phyloP scores from a whole-genome alignment of 1,284 basidiomycete genomes.

The Hypsizygus ulmarius region DNA sequence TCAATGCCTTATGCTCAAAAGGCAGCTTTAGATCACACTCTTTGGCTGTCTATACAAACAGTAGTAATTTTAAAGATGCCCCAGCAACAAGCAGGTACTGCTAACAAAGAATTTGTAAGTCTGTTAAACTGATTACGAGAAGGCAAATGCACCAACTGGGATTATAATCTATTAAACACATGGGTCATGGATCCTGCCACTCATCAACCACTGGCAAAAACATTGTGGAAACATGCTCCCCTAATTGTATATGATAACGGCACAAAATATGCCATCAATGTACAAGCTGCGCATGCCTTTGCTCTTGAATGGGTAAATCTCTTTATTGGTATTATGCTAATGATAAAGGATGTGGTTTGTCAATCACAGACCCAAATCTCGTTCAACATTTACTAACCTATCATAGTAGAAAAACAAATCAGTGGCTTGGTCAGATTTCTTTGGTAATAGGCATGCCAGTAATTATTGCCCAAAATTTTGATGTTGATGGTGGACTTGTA shows the following conservation, averaged over 20 bases:
- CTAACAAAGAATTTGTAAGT: constrained; percentile 25
- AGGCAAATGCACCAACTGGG: constrained; percentile 24
- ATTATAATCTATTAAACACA: constrained; percentile 20
- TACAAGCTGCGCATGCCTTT: constrained; percentile 3
- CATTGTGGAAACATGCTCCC: constrained; percentile 23
- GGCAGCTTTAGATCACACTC: too few relatives aligned
- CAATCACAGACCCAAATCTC: constrained; percentile 4
- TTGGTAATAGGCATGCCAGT: constrained; percentile 22
- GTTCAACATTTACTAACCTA: constrained; percentile 4
- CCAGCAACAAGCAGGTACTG: constrained; percentile 22
- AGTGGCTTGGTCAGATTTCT: constrained; percentile 15
- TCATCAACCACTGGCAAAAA: neutral
- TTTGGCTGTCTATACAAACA: too few relatives aligned
- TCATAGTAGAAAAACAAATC: constrained; percentile 14
- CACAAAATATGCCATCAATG: constrained; percentile 9
- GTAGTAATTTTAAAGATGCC: too few relatives aligned
- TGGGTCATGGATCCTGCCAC: constrained; percentile 5
- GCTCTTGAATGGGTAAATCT: constrained; percentile 5
- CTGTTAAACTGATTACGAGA: constrained; percentile 25
- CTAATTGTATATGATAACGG: constrained; percentile 16
- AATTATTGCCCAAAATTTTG: constrained; percentile 20
- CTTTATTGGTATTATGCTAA: constrained; percentile 20
- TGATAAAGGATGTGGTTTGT: neutral
- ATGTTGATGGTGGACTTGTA: constrained; percentile 18
- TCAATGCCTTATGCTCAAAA: too few relatives aligned